Evolutionary conservation across 805 yeast species (phyloP).

Genomic region (Kurtzmaniella cleridarum): DNA sequence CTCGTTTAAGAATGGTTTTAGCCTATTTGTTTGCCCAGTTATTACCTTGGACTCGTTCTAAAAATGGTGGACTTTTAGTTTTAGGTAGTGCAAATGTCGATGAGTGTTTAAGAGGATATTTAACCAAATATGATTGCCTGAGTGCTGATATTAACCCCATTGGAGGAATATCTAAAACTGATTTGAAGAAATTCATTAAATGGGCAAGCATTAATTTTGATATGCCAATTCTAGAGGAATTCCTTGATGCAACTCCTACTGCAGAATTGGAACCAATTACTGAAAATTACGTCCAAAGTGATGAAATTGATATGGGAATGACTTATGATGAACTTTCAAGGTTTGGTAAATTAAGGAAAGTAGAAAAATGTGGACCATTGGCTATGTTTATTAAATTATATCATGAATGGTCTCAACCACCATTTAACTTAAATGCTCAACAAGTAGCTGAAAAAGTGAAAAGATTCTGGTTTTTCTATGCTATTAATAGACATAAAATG

Average conservation of each 20-base stretch:
- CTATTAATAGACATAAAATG: conserved; percentile 94
- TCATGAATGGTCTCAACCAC: conserved; percentile 85
- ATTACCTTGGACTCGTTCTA: conserved; percentile 88
- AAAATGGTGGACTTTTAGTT: conserved; percentile 69
- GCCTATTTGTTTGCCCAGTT: conserved; percentile 91
- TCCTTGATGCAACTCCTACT: conserved; percentile 90
- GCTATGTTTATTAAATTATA: conserved; percentile 87
- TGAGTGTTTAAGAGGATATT: conserved; percentile 90
- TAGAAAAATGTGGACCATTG: conserved; percentile 93
- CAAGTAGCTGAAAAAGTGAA: conserved; percentile 91
- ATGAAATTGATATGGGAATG: conserved; percentile 98
- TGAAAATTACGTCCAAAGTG: conserved; percentile 86
- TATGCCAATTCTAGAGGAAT: conserved; percentile 70
- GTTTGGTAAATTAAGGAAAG: conserved; percentile 87
- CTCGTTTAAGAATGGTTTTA: conserved; percentile 90
- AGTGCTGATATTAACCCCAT: conserved; percentile 97
- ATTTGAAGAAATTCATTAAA: conserved; percentile 75
- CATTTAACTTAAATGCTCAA: conserved; percentile 61
- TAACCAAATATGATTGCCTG: conserved; percentile 96
- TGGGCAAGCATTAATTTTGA: conserved; percentile 70
- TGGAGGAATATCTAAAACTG: conserved; percentile 97
- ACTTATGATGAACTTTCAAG: conserved; percentile 89
- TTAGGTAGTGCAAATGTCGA: conserved; percentile 97
- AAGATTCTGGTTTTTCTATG: conserved; percentile 86
- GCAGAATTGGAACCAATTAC: conserved; percentile 98